A percentile compares a stretch with the other conserved stretches of the same genome.
These are phyloP conservation scores for Penicillium pulvis DNA, from an alignment of 495 filamentous ascomycete genomes.

Conservation along the genomic window DNA sequence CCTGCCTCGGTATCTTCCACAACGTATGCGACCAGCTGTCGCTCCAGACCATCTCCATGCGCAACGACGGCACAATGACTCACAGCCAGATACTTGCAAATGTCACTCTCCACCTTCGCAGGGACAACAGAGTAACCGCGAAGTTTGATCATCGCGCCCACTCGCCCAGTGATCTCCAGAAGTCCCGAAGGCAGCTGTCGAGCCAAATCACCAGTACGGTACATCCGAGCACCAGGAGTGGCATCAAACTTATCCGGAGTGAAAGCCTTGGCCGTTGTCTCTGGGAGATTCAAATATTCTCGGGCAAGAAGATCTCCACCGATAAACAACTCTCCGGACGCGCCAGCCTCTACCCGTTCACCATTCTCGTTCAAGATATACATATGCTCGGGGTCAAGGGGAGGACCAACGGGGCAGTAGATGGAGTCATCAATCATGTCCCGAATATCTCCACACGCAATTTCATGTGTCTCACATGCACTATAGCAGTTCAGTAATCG, in stretches of 20 bases:
- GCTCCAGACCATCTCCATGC: constrained; percentile 65
- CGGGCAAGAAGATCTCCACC: constrained; percentile 78
- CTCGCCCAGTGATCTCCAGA: constrained; percentile 81
- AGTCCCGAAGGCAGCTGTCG: constrained; percentile 65
- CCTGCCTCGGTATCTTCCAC: constrained; percentile 57
- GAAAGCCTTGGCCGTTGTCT: constrained; percentile 75
- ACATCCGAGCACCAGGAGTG: constrained; percentile 57
- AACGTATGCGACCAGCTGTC: constrained; percentile 68
- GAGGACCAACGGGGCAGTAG: constrained; percentile 63
- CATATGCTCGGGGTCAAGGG: constrained; percentile 57
- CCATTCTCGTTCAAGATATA: constrained; percentile 63
- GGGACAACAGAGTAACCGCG: constrained; percentile 79
- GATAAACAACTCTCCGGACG: constrained; percentile 78
- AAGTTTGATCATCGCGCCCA: constrained; percentile 77
- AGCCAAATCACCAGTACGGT: constrained; percentile 85
- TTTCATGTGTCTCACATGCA: constrained; percentile 72
- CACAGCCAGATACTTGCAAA: constrained; percentile 61
- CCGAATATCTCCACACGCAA: constrained; percentile 69
- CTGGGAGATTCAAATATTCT: constrained; percentile 80
- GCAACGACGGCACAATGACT: constrained; percentile 60
- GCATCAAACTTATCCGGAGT: constrained; percentile 58
- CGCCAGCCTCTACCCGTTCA: constrained; percentile 60
- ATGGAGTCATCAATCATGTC: constrained; percentile 57
- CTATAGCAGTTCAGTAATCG: constrained; percentile 72
- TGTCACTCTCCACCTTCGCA: constrained; percentile 72